phyloP scores from a whole-genome alignment of 176 grass and related monocot species.

The Lolium perenne region DNA sequence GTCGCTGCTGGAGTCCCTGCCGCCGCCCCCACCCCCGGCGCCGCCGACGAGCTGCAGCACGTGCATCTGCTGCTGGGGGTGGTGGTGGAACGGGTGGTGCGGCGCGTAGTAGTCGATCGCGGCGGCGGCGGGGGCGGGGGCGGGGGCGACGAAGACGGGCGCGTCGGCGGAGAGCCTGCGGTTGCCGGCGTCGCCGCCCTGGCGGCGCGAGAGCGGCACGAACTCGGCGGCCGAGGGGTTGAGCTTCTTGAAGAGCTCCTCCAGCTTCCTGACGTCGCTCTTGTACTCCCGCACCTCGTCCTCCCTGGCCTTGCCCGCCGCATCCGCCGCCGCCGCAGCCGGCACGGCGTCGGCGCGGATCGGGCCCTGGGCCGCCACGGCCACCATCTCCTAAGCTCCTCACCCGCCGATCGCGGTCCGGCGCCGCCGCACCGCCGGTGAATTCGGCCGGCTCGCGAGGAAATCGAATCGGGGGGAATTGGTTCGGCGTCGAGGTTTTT shows the following conservation, averaged over 20 bases:
- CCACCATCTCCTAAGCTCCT: conserved; percentile 49
- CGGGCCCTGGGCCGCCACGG: conserved; percentile 51
- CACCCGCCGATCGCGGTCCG: conserved; percentile 42
- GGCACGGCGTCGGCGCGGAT: conserved; percentile 50
- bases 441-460: conserved; percentile 14
- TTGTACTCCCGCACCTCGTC: conserved; percentile 71
- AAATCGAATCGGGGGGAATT: conserved; percentile 44
- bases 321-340: conserved; percentile 6
- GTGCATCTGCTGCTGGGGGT: conserved; percentile 52
- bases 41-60: conserved; percentile 46
- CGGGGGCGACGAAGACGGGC: conserved; percentile 52
- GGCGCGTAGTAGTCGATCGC: conserved; percentile 50
- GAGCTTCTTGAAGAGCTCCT: conserved; percentile 83
- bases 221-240: conserved; percentile 92
- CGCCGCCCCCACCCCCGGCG: conserved; percentile 27
- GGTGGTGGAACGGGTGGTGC: conserved; percentile 36
- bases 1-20: conserved; percentile 78
- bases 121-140: background rate
- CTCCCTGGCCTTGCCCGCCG: conserved; percentile 34
- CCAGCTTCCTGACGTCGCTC: conserved; percentile 78
- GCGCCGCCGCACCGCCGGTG: background rate
- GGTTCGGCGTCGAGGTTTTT: background rate
- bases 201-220: conserved; percentile 60
- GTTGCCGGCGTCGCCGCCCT: conserved; percentile 2
- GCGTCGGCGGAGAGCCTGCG: conserved; percentile 55